Evolutionary conservation across 768 basidiomycete species (phyloP).

Genomic region (Naganishia friedmannii): DNA sequence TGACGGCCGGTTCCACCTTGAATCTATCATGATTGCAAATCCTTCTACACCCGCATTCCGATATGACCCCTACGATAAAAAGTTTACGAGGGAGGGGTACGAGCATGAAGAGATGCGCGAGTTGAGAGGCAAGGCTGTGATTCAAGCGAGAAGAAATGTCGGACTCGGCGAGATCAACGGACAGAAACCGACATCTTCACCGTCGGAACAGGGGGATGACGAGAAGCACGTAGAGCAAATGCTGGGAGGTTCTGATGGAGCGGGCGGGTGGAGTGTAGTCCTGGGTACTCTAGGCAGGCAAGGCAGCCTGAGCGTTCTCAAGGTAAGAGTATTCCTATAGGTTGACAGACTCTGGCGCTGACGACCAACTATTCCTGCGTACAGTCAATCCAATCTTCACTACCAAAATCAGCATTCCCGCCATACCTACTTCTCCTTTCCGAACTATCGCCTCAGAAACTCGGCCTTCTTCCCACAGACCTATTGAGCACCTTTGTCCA

Average conservation of each 20-base stretch:
- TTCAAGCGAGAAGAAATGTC: slow-evolving; percentile 64
- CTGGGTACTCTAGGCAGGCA: slow-evolving; percentile 92
- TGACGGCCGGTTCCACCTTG: slow-evolving; percentile 95
- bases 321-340: slow-evolving; percentile 54
- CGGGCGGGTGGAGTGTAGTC: slow-evolving; percentile 77
- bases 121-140: slow-evolving; percentile 71
- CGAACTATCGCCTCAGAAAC: slow-evolving; percentile 92
- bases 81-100: slow-evolving; percentile 87
- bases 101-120: slow-evolving; percentile 81
- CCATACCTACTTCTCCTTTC: slow-evolving; percentile 82
- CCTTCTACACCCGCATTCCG: slow-evolving; percentile 90
- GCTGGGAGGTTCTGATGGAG: slow-evolving; percentile 37
- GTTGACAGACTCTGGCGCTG: not conserved
- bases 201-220: not conserved
- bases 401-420: slow-evolving; percentile 35
- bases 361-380: not conserved
- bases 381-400: slow-evolving; percentile 27
- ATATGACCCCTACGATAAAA: slow-evolving; percentile 98
- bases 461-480: slow-evolving; percentile 69
- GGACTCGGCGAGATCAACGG: slow-evolving; percentile 36
- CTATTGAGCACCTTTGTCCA: slow-evolving; percentile 88
- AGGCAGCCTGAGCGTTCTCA: slow-evolving; percentile 83
- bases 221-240: not conserved
- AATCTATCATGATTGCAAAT: slow-evolving; percentile 99
- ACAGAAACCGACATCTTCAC: not conserved